phyloP scores from a whole-genome alignment of 177 flowering plant genomes.

The Vitis hybrid region DNA sequence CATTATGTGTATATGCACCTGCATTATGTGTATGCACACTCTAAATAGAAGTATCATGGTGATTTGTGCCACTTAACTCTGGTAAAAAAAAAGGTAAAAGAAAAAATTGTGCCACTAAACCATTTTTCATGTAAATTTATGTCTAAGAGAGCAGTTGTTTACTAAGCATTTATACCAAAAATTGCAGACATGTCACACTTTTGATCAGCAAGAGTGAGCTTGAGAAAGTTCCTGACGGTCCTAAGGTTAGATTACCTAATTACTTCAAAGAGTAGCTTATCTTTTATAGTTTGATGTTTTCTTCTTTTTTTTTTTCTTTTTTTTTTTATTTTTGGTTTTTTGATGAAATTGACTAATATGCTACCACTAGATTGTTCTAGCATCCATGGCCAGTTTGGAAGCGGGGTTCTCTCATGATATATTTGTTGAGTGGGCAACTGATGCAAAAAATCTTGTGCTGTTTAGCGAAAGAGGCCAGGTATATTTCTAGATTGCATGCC shows the following conservation, averaged over 20 bases:
- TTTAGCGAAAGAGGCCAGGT: conserved; percentile 99
- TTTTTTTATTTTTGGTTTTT: not conserved
- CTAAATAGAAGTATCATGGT: too few species aligned
- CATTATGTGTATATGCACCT: not conserved
- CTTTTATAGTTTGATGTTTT: not conserved
- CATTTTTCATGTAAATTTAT: not conserved
- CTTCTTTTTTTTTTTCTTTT: too few species aligned
- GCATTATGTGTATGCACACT: not conserved
- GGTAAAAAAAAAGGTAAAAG: too few species aligned
- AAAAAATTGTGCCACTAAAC: too few species aligned
- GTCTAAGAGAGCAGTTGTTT: not conserved
- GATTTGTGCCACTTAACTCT: too few species aligned
- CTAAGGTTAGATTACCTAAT: conserved; percentile 60
- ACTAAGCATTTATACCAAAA: not conserved
- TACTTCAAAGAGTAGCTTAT: not conserved
- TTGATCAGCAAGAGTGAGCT: conserved; percentile 79
- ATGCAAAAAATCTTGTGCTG: conserved; percentile 80
- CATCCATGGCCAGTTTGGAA: conserved; percentile 98
- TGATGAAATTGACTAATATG: conserved; percentile 14
- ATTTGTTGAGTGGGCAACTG: conserved; percentile 92
- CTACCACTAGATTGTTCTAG: conserved; percentile 75
- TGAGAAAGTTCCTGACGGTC: conserved; percentile 84
- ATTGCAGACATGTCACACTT: conserved; percentile 73
- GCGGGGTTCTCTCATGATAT: conserved; percentile 93
- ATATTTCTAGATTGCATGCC: not conserved